Percentiles rank a stretch among this genome's conserved stretches.
phyloP scores from a whole-genome alignment of 345 rosid species.

The Salix caprea region DNA sequence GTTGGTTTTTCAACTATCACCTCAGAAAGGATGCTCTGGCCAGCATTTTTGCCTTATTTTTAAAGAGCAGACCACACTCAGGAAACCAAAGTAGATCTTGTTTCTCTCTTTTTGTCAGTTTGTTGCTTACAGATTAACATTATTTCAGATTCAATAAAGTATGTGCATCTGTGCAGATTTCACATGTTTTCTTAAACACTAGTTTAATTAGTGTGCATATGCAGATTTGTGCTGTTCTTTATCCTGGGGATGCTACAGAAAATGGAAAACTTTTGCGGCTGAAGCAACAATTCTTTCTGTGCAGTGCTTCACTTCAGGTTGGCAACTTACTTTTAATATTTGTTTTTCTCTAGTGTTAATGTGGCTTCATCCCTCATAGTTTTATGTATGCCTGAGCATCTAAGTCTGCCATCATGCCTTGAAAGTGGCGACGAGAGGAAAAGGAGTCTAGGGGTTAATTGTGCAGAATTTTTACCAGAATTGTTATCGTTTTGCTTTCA shows the following conservation, averaged over 20 bases:
- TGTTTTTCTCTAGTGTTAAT: not conserved
- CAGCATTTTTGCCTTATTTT: not conserved
- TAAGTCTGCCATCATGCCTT: not conserved
- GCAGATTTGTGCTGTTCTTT: conserved; percentile 92
- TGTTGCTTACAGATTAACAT: not conserved
- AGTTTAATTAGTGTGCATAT: conserved; percentile 2
- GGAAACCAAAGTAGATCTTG: too few relatives aligned
- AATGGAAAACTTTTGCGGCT: conserved; percentile 86
- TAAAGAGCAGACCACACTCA: too few relatives aligned
- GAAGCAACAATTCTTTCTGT: conserved; percentile 93
- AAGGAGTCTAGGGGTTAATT: too few relatives aligned
- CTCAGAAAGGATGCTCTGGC: not conserved
- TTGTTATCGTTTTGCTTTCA: too few relatives aligned
- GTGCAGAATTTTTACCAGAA: too few relatives aligned
- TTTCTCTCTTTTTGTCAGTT: not conserved
- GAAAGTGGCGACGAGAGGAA: not conserved
- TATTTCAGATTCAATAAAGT: not conserved
- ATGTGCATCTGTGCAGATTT: not conserved
- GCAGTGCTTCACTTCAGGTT: conserved; percentile 99
- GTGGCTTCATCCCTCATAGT: not conserved
- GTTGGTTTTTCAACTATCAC: conserved; percentile 27
- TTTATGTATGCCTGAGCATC: not conserved
- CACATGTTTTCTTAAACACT: conserved; percentile 7
- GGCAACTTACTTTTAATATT: conserved; percentile 12
- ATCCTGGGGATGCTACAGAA: conserved; percentile 99